phyloP scores from a whole-genome alignment of 768 basidiomycete genomes.

The Boletus coccyginus region DNA sequence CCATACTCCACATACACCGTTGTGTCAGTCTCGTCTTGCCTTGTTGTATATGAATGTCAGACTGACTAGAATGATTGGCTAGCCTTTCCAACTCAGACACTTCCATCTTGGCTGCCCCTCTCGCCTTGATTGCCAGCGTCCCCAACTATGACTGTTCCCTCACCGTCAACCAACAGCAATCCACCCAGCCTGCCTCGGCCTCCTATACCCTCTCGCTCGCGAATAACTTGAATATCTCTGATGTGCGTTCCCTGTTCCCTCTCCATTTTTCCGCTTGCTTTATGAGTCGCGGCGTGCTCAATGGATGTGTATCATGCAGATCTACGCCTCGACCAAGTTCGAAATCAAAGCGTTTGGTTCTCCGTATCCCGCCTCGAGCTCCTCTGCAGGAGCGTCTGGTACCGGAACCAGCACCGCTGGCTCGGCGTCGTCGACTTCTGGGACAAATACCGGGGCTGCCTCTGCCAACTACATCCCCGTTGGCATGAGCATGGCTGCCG shows the following conservation, averaged over 20 bases:
- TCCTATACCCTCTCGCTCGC: constrained; percentile 54
- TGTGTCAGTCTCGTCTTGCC: constrained; percentile 26
- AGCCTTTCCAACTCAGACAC: constrained; percentile 47
- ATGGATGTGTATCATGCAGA: constrained; percentile 30
- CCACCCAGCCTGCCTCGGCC: constrained; percentile 37
- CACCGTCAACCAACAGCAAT: constrained; percentile 45
- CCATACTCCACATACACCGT: constrained; percentile 46
- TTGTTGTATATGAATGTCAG: constrained; percentile 4
- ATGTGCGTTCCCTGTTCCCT: constrained; percentile 41
- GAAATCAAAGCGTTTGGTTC: constrained; percentile 59
- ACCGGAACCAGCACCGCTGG: constrained; percentile 20
- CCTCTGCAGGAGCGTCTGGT: constrained; percentile 25
- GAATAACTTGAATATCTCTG: constrained; percentile 45
- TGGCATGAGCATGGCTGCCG: constrained; percentile 30
- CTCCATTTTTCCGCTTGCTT: background rate
- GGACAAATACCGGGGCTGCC: constrained; percentile 9
- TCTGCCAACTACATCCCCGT: constrained; percentile 23
- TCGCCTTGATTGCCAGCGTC: constrained; percentile 44
- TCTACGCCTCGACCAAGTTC: constrained; percentile 60
- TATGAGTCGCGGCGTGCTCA: background rate
- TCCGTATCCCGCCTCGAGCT: constrained; percentile 42
- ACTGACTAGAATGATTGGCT: constrained; percentile 6
- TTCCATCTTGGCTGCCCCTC: constrained; percentile 37
- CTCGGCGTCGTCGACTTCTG: constrained; percentile 17
- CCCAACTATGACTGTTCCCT: constrained; percentile 60